A percentile compares a stretch with the other conserved stretches of the same genome.
Conservation (phyloP, 2,329 filamentous ascomycete species). For the Hymenoscyphus repandus region DNA sequence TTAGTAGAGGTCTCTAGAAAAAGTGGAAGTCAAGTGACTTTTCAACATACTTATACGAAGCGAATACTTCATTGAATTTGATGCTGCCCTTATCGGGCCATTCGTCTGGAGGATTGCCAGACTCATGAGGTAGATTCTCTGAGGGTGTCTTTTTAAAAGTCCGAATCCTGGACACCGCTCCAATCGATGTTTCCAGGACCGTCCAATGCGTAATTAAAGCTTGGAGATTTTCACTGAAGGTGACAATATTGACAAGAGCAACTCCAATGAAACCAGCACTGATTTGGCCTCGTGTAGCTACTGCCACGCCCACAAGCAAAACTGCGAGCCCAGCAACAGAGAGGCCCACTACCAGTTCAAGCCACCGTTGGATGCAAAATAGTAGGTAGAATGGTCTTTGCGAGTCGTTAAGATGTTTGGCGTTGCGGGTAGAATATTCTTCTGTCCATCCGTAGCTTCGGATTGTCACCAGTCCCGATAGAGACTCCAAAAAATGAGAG, state of each 20-base stretch:
- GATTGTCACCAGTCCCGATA: constrained; percentile 40
- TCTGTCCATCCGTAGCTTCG: constrained; percentile 41
- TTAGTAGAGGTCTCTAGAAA: not conserved
- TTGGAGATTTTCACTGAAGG: constrained; percentile 32
- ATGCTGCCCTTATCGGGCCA: constrained; percentile 33
- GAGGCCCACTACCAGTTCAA: constrained; percentile 39
- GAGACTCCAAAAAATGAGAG: constrained; percentile 43
- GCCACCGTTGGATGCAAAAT: constrained; percentile 51
- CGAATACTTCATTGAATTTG: constrained; percentile 29
- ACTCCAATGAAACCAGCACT: constrained; percentile 8
- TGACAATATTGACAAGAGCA: constrained; percentile 40
- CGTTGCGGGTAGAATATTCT: not conserved
- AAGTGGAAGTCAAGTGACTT: not conserved
- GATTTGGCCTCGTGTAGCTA: not conserved
- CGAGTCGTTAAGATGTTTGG: constrained; percentile 36
- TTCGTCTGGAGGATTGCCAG: constrained; percentile 2
- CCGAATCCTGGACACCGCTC: constrained; percentile 50
- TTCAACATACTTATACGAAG: constrained; percentile 19
- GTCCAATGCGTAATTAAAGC: constrained; percentile 46
- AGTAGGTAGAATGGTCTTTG: constrained; percentile 54
- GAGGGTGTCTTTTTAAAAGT: constrained; percentile 41
- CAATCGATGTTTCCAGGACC: constrained; percentile 47
- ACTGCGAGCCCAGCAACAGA: constrained; percentile 3
- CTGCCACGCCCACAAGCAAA: constrained; percentile 3
- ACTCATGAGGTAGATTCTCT: constrained; percentile 30